These are phyloP conservation scores for Mycena floridula DNA, from an alignment of 768 basidiomycete genomes.

Conservation along the genomic window DNA sequence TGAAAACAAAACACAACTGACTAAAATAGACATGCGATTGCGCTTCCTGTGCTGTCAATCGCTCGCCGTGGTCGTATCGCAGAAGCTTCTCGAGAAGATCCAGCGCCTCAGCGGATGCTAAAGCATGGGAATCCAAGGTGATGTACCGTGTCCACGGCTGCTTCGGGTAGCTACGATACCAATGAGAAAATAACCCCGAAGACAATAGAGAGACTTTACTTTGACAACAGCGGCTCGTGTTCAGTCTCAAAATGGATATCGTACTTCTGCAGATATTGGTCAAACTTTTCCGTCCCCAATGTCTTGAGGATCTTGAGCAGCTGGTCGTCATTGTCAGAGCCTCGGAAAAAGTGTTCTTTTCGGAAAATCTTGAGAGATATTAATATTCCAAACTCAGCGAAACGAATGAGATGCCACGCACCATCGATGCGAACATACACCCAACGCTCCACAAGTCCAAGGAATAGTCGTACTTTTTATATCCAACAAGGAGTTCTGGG, in stretches of 20 bases:
- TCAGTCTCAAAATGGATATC: conserved; percentile 63
- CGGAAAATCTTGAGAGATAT: conserved; percentile 48
- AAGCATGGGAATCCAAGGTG: conserved; percentile 49
- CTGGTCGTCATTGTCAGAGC: conserved; percentile 69
- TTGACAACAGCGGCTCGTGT: conserved; percentile 47
- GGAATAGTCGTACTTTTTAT: conserved; percentile 67
- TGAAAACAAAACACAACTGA: conserved; percentile 24
- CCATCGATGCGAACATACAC: conserved; percentile 73
- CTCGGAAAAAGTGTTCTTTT: conserved; percentile 72
- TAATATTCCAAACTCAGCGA: conserved; percentile 1
- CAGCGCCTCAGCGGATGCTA: conserved; percentile 55
- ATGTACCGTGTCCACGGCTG: conserved; percentile 64
- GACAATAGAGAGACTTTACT: conserved; percentile 23
- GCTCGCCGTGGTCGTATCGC: conserved; percentile 64
- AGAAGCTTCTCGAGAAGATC: conserved; percentile 64
- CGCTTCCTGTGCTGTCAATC: conserved; percentile 62
- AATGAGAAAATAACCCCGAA: neutral
- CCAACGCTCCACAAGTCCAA: conserved; percentile 72
- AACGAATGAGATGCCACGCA: conserved; percentile 22
- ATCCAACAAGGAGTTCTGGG: conserved; percentile 65
- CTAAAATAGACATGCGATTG: conserved; percentile 65
- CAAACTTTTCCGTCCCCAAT: conserved; percentile 62
- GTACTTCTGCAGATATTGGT: conserved; percentile 52
- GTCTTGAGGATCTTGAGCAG: conserved; percentile 64
- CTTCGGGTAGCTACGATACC: conserved; percentile 51